Evolutionary conservation across 345 rosid genomes (phyloP).

Genomic region (Anastatica hierochuntica): DNA sequence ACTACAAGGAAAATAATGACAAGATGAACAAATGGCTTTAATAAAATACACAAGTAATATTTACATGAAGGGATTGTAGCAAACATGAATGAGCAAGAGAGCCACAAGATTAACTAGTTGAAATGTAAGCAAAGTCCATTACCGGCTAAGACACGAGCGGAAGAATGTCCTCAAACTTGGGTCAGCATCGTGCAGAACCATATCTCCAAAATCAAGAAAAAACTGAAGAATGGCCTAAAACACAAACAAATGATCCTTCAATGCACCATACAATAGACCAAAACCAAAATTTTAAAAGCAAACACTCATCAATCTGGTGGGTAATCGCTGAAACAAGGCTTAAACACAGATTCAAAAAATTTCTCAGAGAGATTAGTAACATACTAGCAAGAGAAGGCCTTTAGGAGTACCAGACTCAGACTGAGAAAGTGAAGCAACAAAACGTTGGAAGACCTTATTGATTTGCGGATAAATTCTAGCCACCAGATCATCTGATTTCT

Average conservation of each 20-base stretch:
- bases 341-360: not conserved
- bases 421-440: slow-evolving; percentile 62
- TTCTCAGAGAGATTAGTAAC: not conserved
- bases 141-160: slow-evolving; percentile 92
- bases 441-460: slow-evolving; percentile 87
- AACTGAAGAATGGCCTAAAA: slow-evolving; percentile 71
- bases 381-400: slow-evolving; percentile 79
- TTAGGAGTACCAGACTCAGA: slow-evolving; percentile 40
- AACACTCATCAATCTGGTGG: not conserved
- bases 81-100: not conserved
- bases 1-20: slow-evolving; percentile 47
- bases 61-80: slow-evolving; percentile 2
- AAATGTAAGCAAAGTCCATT: slow-evolving; percentile 15
- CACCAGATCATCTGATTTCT: slow-evolving; percentile 69
- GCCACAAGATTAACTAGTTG: not conserved
- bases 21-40: slow-evolving; percentile 5
- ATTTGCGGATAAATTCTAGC: slow-evolving; percentile 79
- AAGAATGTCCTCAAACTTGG: slow-evolving; percentile 63
- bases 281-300: not conserved
- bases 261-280: not conserved
- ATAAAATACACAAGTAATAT: not conserved
- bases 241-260: not conserved
- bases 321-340: not conserved
- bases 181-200: slow-evolving; percentile 89
- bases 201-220: slow-evolving; percentile 81